Evolutionary conservation across 331 rosid genomes (phyloP), one percentile per base, ranked within the genome.

Genomic region (Quercus lobata): DNA sequence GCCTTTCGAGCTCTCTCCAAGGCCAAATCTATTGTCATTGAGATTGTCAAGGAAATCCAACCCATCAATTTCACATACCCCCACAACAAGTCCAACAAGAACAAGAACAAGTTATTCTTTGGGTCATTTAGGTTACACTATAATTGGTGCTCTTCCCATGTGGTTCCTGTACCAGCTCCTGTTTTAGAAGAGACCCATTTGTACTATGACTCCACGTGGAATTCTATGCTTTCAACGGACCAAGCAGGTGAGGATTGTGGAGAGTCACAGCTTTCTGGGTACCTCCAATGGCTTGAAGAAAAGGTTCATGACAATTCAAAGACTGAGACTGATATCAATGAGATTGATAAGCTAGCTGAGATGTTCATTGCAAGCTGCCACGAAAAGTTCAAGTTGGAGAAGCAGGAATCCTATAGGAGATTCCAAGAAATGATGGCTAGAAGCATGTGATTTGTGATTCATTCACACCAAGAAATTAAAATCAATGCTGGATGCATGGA

Each of bases 121-220:
- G 99, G 99, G 5, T 96, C 99, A 7, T 96, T 96, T 57, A 81
- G 99, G 49, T 88, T 96, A 57, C 99, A 96, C 81, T 96, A 96
- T 32, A 96, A 96, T 29, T 96, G 97, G 94, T 89, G 97, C 72
- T 93, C 99, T 22, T 91, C 92, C 12, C 99, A 96, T 32, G 94
- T 93, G 9, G 78, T 93, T 56, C 99, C 99, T 0, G 94, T 93
- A 16, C 94, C 93, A 0, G 86, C 88, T 0, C 86, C 75, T 0
- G 85, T 88, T 27, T 91, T 79, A 44, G 91, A 88, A 7, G 27
- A 68, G 17, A 10, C 62, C 12, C 78, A 79, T 46, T 74, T 78
- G 57, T 84, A 83, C 88, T 78, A 82, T 16, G 87, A 86, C 30
- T 52, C 87, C 1, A 76, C 84, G 11, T 84, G 88, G 87, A 78